These are phyloP conservation scores for Sclerotiophoma versabilis DNA, from an alignment of 2,329 filamentous ascomycete genomes.

Conservation along the genomic window DNA sequence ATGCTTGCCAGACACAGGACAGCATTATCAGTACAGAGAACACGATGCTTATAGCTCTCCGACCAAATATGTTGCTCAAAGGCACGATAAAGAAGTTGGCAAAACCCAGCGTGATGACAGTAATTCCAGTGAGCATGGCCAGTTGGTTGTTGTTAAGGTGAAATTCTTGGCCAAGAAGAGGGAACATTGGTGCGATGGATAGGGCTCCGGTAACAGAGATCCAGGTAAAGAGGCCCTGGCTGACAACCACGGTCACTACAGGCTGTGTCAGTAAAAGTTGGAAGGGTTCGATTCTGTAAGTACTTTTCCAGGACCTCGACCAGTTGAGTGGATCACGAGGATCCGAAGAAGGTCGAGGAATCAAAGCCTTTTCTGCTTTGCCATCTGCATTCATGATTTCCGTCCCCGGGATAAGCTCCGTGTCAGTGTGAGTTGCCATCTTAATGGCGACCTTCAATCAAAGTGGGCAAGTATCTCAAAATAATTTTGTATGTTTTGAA, in stretches of 20 bases:
- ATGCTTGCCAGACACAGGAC: conserved; percentile 54
- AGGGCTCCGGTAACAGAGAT: conserved; percentile 53
- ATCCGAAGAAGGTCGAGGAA: conserved; percentile 43
- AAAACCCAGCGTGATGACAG: conserved; percentile 55
- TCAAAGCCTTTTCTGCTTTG: conserved; percentile 31
- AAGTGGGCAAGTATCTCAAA: neutral
- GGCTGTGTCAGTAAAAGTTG: neutral
- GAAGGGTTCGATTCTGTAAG: conserved; percentile 8
- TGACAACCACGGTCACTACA: conserved; percentile 46
- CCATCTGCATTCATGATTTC: conserved; percentile 37
- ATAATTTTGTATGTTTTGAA: neutral
- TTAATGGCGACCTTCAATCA: neutral
- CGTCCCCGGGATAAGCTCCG: conserved; percentile 40
- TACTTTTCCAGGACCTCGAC: conserved; percentile 45
- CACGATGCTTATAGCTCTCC: conserved; percentile 50
- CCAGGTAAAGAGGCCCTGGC: conserved; percentile 53
- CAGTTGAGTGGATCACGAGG: conserved; percentile 49
- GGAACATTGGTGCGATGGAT: conserved; percentile 55
- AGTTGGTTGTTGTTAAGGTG: conserved; percentile 52
- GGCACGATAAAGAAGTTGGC: conserved; percentile 56
- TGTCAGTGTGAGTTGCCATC: conserved; percentile 23
- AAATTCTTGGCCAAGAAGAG: conserved; percentile 51
- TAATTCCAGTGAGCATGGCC: conserved; percentile 52
- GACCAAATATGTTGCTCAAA: conserved; percentile 54
- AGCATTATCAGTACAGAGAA: conserved; percentile 52